Evolutionary conservation across 345 rosid species (phyloP), one percentile per base, ranked within the genome.

Genomic region (Stellera chamaejasme): DNA sequence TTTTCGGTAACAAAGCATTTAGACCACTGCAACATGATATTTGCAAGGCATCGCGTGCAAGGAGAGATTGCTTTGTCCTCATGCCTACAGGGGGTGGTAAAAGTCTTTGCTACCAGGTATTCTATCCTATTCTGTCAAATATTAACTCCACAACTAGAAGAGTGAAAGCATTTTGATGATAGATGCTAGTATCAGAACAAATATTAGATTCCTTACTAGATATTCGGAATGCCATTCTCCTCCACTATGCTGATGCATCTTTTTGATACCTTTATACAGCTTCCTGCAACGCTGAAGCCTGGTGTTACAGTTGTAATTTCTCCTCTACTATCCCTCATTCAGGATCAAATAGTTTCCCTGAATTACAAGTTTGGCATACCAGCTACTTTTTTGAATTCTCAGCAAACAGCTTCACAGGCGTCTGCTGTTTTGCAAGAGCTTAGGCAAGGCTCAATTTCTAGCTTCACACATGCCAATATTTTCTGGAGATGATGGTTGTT

Each of bases 81-180:
- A 78, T 93, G 96, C 97, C 96, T 2, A 89, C 91, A 0, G 90
- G 99, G 68, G 96, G 99, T 42, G 96, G 97, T 11, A 86, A 89
- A 77, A 93, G 97, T 72, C 66, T 93, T 54, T 86, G 97, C 72
- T 92, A 79, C 77, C 89, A 88, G 97, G 89, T 88, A 5, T 32
- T 32, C 39, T 32, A 32, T 5, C 39, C 39, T 32, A 32, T 5
- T 5, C 39, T 5, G 39, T 8, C 39, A 32, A 32, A 32, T 32
- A 32, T 32, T 32, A 32, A 32, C 39, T 2, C 9, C 9, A 8
- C 39, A 32, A 32, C 7, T 32, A 32, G 39, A 32, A 32, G 9
- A 8, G 39, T 32, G 9, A 32, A 32, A 8, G 9, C 39, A 32
- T 32, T 32, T 32, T 8, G 9, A 32, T 32, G 5, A 32, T 32